Percentiles rank a stretch among this genome's conserved stretches.
These are phyloP conservation scores for Globisporangium irregulare DNA, from an alignment of 352 stramenopile species.

Conservation along the genomic window DNA sequence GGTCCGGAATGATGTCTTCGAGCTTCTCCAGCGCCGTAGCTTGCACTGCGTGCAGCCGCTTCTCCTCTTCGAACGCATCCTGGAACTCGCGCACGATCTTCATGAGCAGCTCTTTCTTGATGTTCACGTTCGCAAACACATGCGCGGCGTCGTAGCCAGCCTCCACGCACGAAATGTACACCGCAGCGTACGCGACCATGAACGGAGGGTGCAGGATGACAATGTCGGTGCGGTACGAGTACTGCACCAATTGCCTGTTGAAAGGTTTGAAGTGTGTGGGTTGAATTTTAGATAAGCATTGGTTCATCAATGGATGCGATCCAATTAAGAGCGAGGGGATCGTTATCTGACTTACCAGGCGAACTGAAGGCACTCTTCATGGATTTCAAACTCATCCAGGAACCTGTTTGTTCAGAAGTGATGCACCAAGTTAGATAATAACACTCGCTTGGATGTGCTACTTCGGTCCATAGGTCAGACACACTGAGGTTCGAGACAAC, in stretches of 20 bases:
- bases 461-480: neutral
- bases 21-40: slow-evolving; percentile 60
- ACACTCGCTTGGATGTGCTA: neutral
- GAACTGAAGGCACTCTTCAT: slow-evolving; percentile 84
- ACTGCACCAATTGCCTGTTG: slow-evolving; percentile 80
- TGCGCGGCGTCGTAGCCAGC: slow-evolving; percentile 72
- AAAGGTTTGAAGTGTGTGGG: neutral
- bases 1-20: slow-evolving; percentile 81
- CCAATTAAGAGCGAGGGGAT: neutral
- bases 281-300: neutral
- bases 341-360: slow-evolving; percentile 45
- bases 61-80: slow-evolving; percentile 72
- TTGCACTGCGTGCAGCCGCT: slow-evolving; percentile 64
- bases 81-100: slow-evolving; percentile 80
- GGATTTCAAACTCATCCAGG: slow-evolving; percentile 80
- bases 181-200: slow-evolving; percentile 84
- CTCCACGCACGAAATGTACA: slow-evolving; percentile 76
- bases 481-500: neutral
- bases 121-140: slow-evolving; percentile 76
- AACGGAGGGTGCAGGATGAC: slow-evolving; percentile 84
- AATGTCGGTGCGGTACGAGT: slow-evolving; percentile 86
- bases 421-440: neutral
- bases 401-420: slow-evolving; percentile 33
- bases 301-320: neutral
- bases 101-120: slow-evolving; percentile 79